These are phyloP conservation scores for Ascochyta rabiei DNA, from an alignment of 2,329 filamentous ascomycete species.

Conservation along the genomic window DNA sequence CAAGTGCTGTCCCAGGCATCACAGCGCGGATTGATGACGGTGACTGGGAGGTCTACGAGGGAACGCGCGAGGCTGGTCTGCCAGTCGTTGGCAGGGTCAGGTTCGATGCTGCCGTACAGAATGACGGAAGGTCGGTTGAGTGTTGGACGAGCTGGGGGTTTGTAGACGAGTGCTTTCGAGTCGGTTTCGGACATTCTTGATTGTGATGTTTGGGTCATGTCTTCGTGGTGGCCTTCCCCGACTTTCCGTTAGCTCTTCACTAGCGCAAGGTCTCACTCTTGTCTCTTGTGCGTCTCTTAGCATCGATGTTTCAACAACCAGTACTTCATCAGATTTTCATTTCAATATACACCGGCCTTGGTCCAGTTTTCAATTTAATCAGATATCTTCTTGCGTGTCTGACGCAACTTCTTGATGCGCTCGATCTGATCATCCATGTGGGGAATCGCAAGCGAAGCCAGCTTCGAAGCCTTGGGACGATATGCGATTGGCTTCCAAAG, in stretches of 20 bases:
- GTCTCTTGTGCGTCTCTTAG: not conserved
- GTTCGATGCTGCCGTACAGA: conserved; percentile 62
- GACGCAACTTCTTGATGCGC: not conserved
- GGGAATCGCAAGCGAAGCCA: not conserved
- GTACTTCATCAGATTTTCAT: not conserved
- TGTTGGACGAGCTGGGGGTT: conserved; percentile 25
- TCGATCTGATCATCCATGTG: conserved; percentile 1
- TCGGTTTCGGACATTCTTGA: conserved; percentile 19
- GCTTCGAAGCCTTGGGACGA: conserved; percentile 3
- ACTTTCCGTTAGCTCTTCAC: not conserved
- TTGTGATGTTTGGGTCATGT: not conserved
- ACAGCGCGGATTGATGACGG: conserved; percentile 63
- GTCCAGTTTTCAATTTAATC: too few species aligned
- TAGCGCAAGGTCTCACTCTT: not conserved
- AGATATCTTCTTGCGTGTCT: not conserved
- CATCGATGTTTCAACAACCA: not conserved
- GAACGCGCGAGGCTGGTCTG: conserved; percentile 52
- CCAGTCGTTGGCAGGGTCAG: conserved; percentile 54
- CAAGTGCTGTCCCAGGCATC: conserved; percentile 65
- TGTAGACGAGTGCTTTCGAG: conserved; percentile 27
- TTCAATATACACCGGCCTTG: not conserved
- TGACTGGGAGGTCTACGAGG: conserved; percentile 54
- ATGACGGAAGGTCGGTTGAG: conserved; percentile 55
- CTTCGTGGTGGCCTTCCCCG: not conserved
- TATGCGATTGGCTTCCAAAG: conserved; percentile 1